Conservation (phyloP, 345 rosid species). For the Boechera retrofracta region DNA sequence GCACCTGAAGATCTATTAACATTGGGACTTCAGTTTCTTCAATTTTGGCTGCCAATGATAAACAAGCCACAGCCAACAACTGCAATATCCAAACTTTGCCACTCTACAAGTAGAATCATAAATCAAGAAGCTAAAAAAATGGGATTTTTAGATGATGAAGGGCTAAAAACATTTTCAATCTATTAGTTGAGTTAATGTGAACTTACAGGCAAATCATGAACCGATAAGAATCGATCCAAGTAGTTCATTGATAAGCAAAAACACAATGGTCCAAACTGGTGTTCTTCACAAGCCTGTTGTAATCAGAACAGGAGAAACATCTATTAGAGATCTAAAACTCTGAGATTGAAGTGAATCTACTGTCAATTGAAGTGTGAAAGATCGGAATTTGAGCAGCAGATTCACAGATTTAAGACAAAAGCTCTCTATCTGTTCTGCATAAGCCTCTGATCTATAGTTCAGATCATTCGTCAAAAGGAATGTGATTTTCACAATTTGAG, state of each 20-base stretch:
- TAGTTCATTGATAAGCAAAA: constrained; percentile 65
- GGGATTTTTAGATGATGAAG: background rate
- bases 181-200: constrained; percentile 5
- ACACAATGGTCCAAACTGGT: constrained; percentile 61
- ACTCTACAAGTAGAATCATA: constrained; percentile 45
- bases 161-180: constrained; percentile 3
- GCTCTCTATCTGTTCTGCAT: background rate
- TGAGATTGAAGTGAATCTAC: constrained; percentile 9
- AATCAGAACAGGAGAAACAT: constrained; percentile 7
- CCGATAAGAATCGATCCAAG: constrained; percentile 75
- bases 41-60: constrained; percentile 76
- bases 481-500: constrained; percentile 29
- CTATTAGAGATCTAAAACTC: constrained; percentile 29
- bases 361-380: constrained; percentile 2
- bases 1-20: constrained; percentile 72
- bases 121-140: constrained; percentile 7
- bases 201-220: constrained; percentile 74
- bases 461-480: constrained; percentile 35
- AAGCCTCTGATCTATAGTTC: constrained; percentile 29
- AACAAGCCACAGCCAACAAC: constrained; percentile 72
- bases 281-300: constrained; percentile 64
- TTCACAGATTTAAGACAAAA: constrained; percentile 26
- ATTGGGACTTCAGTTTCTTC: constrained; percentile 69
- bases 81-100: constrained; percentile 67
- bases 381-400: constrained; percentile 8